Evolutionary conservation across 225 moss, liverwort and hornwort species (phyloP).

Genomic region (Takakia lepidozioides): DNA sequence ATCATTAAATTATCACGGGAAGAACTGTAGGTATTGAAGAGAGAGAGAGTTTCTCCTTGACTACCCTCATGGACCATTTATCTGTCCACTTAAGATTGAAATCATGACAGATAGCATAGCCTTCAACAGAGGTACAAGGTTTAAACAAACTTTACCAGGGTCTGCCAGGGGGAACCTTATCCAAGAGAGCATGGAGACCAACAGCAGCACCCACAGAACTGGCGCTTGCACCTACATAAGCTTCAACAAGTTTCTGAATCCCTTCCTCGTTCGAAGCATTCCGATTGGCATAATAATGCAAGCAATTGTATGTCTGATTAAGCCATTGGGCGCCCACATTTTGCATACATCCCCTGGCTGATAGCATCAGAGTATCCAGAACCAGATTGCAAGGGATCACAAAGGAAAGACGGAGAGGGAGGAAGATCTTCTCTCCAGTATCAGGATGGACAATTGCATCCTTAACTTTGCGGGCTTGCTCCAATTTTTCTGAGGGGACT

Average conservation of each 20-base stretch:
- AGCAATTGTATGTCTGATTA: slow-evolving; percentile 94
- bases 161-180: slow-evolving; percentile 57
- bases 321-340: slow-evolving; percentile 96
- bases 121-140: too few species aligned
- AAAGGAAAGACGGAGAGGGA: slow-evolving; percentile 88
- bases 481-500: slow-evolving; percentile 36
- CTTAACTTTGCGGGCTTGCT: slow-evolving; percentile 76
- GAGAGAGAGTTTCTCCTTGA: too few species aligned
- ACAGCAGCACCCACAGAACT: slow-evolving; percentile 96
- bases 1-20: too few species aligned
- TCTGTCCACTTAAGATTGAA: too few species aligned
- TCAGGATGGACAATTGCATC: slow-evolving; percentile 91
- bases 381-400: slow-evolving; percentile 91
- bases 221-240: slow-evolving; percentile 87
- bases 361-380: slow-evolving; percentile 88
- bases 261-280: slow-evolving; percentile 89
- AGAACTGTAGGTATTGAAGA: too few species aligned
- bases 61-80: too few species aligned
- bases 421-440: slow-evolving; percentile 90
- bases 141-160: slow-evolving; percentile 39
- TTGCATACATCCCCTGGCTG: slow-evolving; percentile 71
- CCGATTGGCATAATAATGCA: slow-evolving; percentile 98
- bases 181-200: slow-evolving; percentile 72
- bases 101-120: too few species aligned
- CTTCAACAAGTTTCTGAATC: slow-evolving; percentile 56